A percentile compares a stretch with the other conserved stretches of the same genome.
Conservation (phyloP, 2,329 filamentous ascomycete genomes). For the Septoria linicola region DNA sequence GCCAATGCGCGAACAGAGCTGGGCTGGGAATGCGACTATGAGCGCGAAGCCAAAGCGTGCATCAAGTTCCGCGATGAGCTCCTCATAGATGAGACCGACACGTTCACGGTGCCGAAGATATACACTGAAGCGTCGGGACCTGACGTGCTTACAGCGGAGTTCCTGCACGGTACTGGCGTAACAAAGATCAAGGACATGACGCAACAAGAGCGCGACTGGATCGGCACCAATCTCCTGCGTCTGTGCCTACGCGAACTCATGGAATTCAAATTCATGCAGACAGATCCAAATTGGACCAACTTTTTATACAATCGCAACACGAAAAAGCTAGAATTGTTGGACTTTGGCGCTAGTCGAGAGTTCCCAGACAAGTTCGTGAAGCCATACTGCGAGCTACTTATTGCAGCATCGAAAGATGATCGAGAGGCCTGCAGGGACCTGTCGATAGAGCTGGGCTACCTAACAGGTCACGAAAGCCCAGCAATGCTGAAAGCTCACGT, state of each 20-base stretch:
- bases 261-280: slow-evolving; percentile 98
- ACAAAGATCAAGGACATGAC: slow-evolving; percentile 72
- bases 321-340: slow-evolving; percentile 77
- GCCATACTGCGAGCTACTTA: slow-evolving; percentile 76
- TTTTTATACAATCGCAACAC: slow-evolving; percentile 80
- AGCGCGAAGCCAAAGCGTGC: slow-evolving; percentile 80
- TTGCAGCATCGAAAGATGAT: slow-evolving; percentile 66
- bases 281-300: slow-evolving; percentile 99
- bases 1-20: slow-evolving; percentile 90
- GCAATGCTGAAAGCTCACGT: slow-evolving; percentile 89
- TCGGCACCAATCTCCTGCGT: slow-evolving; percentile 88
- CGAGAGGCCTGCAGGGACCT: slow-evolving; percentile 33
- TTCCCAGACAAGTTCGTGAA: slow-evolving; percentile 77
- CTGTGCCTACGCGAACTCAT: slow-evolving; percentile 90
- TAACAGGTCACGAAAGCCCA: slow-evolving; percentile 83
- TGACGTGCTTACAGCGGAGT: slow-evolving; percentile 89
- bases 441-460: slow-evolving; percentile 62
- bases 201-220: slow-evolving; percentile 89
- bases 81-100: slow-evolving; percentile 68
- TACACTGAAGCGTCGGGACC: slow-evolving; percentile 76
- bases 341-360: slow-evolving; percentile 90
- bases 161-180: slow-evolving; percentile 81
- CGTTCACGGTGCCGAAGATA: slow-evolving; percentile 78
- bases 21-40: slow-evolving; percentile 95
- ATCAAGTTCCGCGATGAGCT: slow-evolving; percentile 68